Evolutionary conservation across 768 basidiomycete species (phyloP).

Genomic region (Agrocybe chaxingu): DNA sequence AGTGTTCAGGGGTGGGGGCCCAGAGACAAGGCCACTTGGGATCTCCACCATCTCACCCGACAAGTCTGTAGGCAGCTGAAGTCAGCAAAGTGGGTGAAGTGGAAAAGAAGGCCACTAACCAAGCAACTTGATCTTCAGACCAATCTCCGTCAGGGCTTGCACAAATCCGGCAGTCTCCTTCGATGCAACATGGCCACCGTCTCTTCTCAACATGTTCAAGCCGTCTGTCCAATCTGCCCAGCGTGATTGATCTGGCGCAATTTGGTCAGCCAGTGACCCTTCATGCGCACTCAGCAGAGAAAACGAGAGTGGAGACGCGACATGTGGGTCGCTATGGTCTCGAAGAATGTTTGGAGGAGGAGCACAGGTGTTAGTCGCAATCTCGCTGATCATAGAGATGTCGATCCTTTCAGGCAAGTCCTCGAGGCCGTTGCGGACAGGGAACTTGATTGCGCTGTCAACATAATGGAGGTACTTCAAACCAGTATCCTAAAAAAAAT

Average conservation of each 20-base stretch:
- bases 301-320: conserved; percentile 70
- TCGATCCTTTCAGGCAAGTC: conserved; percentile 89
- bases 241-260: conserved; percentile 71
- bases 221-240: conserved; percentile 97
- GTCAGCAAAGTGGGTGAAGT: not conserved
- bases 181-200: conserved; percentile 80
- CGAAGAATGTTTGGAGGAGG: conserved; percentile 63
- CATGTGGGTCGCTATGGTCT: conserved; percentile 56
- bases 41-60: conserved; percentile 89
- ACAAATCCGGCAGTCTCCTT: conserved; percentile 86
- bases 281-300: conserved; percentile 69
- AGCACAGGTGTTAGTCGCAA: conserved; percentile 70
- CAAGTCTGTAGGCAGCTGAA: conserved; percentile 51
- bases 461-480: conserved; percentile 82
- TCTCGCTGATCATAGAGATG: conserved; percentile 73
- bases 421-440: conserved; percentile 76
- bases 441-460: conserved; percentile 77
- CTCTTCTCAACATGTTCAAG: conserved; percentile 79
- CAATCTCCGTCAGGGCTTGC: conserved; percentile 85
- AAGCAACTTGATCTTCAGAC: conserved; percentile 85
- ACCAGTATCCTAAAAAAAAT: conserved; percentile 59
- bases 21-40: conserved; percentile 73
- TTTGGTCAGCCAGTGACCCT: conserved; percentile 72
- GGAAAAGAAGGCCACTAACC: conserved; percentile 41
- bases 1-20: conserved; percentile 72